Conservation (phyloP, 108 stramenopile genomes). For the Conticribra weissflogii region DNA sequence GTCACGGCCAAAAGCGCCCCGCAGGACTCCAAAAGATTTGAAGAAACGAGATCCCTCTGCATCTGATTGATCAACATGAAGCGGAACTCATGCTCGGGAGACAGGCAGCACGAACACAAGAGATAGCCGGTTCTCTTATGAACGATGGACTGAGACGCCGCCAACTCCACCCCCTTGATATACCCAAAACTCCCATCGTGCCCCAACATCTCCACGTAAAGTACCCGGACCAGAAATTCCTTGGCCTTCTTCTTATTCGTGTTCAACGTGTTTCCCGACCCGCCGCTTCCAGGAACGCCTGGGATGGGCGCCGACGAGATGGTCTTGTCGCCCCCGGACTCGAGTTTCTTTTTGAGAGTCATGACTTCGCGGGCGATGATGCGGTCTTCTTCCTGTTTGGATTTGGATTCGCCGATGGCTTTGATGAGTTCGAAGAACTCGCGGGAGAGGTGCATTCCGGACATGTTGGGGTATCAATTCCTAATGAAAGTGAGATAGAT, state of each 20-base stretch:
- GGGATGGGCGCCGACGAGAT: slow-evolving; percentile 29
- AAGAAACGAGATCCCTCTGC: slow-evolving; percentile 93
- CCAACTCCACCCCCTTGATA: slow-evolving; percentile 96
- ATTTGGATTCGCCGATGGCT: slow-evolving; percentile 98
- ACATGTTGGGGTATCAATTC: slow-evolving; percentile 26
- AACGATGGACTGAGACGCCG: slow-evolving; percentile 86
- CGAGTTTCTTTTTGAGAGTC: slow-evolving; percentile 88
- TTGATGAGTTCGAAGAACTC: slow-evolving; percentile 99
- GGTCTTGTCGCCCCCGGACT: slow-evolving; percentile 27
- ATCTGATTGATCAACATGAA: slow-evolving; percentile 99
- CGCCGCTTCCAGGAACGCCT: slow-evolving; percentile 37
- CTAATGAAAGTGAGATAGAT: too few species aligned
- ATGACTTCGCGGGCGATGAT: slow-evolving; percentile 92
- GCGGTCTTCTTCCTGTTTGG: slow-evolving; percentile 99
- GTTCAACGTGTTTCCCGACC: slow-evolving; percentile 48
- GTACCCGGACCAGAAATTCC: slow-evolving; percentile 95
- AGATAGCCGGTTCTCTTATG: slow-evolving; percentile 97
- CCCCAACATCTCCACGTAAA: slow-evolving; percentile 99
- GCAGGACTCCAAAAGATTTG: slow-evolving; percentile 91
- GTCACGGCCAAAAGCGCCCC: slow-evolving; percentile 90
- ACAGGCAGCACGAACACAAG: slow-evolving; percentile 88
- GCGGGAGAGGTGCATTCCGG: slow-evolving; percentile 82
- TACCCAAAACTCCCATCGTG: slow-evolving; percentile 98
- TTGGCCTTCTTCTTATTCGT: slow-evolving; percentile 89
- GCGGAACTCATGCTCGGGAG: slow-evolving; percentile 96